phyloP scores from a whole-genome alignment of 345 rosid species.

The Eucalyptus dawsonii region DNA sequence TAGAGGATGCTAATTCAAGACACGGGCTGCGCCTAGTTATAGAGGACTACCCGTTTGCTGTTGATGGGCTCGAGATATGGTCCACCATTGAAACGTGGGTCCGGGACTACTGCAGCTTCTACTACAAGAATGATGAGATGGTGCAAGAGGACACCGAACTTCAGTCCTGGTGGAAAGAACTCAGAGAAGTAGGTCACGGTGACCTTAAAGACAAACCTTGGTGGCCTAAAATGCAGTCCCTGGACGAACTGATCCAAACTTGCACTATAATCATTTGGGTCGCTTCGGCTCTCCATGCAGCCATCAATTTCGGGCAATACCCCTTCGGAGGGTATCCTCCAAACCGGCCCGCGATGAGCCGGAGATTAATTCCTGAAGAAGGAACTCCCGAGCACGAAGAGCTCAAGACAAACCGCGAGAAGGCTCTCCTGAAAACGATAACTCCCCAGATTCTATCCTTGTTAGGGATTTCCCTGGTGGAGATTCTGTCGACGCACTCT shows the following conservation, averaged over 20 bases:
- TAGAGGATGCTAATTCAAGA: constrained; percentile 42
- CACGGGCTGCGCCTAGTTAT: constrained; percentile 44
- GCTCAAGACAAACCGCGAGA: constrained; percentile 29
- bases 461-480: constrained; percentile 32
- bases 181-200: constrained; percentile 59
- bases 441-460: constrained; percentile 35
- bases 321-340: constrained; percentile 59
- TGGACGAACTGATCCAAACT: constrained; percentile 30
- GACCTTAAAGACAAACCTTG: constrained; percentile 58
- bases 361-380: constrained; percentile 41
- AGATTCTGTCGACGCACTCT: constrained; percentile 49
- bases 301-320: constrained; percentile 63
- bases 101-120: constrained; percentile 31
- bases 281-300: constrained; percentile 69
- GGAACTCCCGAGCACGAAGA: constrained; percentile 43
- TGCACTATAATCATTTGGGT: constrained; percentile 69
- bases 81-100: constrained; percentile 64
- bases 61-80: constrained; percentile 73
- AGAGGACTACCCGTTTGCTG: constrained; percentile 68
- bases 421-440: constrained; percentile 35
- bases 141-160: constrained; percentile 42
- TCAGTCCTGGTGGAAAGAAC: constrained; percentile 67
- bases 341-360: constrained; percentile 45
- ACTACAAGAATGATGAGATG: constrained; percentile 35
- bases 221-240: constrained; percentile 61